Conservation (phyloP, 148 eudicot species). For the Vaccinium vitisidaea region DNA sequence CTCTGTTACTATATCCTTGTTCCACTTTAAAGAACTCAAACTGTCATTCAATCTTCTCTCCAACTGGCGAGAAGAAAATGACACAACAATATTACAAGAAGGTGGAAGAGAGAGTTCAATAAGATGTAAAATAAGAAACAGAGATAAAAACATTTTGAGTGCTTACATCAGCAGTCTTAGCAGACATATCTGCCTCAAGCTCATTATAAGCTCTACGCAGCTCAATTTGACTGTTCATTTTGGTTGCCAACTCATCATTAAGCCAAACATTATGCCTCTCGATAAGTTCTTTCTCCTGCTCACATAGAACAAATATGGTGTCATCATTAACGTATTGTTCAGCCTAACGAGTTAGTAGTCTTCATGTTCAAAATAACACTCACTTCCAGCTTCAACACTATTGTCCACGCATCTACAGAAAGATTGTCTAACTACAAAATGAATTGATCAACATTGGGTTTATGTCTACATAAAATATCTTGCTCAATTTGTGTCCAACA, state of each 20-base stretch:
- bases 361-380: background rate
- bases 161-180: constrained; percentile 69
- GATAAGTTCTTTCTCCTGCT: constrained; percentile 85
- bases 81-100: background rate
- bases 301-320: constrained; percentile 10
- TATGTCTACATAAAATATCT: background rate
- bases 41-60: constrained; percentile 71
- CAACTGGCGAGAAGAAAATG: constrained; percentile 25
- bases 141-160: background rate
- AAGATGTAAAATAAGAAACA: background rate
- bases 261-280: constrained; percentile 94
- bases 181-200: constrained; percentile 73
- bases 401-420: background rate
- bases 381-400: background rate
- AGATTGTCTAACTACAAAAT: background rate
- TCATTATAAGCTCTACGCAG: constrained; percentile 61
- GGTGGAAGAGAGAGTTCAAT: background rate
- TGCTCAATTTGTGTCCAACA: background rate
- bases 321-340: background rate
- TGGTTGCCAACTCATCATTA: constrained; percentile 74
- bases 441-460: background rate
- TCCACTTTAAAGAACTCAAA: constrained; percentile 57
- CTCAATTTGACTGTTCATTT: constrained; percentile 59
- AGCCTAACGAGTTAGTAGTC: background rate
- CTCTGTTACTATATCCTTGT: constrained; percentile 71